Conservation (phyloP, 192 early-diverging fungal species). For the Entophlyctis luteolus region DNA sequence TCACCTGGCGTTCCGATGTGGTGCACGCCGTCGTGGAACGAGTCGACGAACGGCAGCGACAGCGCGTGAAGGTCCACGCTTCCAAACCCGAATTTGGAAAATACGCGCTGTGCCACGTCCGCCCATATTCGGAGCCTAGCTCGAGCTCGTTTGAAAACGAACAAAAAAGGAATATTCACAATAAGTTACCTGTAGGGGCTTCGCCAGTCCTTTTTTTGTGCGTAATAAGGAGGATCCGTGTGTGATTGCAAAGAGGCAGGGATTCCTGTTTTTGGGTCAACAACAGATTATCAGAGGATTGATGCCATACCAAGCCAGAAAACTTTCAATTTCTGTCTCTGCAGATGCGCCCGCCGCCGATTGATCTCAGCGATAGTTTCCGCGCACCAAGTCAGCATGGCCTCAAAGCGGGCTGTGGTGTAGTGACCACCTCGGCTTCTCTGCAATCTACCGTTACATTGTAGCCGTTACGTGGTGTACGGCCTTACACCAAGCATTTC, state of each 20-base stretch:
- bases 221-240: background rate
- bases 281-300: background rate
- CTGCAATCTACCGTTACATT: background rate
- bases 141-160: too few species aligned
- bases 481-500: background rate
- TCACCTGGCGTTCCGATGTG: constrained; percentile 3
- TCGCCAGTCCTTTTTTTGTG: constrained; percentile 4
- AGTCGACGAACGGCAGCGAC: background rate
- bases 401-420: background rate
- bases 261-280: background rate
- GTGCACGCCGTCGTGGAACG: background rate
- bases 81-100: background rate
- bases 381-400: background rate
- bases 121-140: background rate
- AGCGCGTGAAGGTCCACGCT: background rate
- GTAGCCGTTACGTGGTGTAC: background rate
- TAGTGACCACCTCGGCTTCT: background rate
- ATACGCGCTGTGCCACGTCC: background rate
- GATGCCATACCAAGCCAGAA: background rate
- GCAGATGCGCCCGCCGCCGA: background rate
- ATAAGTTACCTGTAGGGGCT: too few species aligned
- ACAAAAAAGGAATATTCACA: too few species aligned
- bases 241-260: background rate
- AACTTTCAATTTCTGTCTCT: background rate
- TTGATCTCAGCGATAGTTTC: background rate